Evolutionary conservation across 1,284 basidiomycete species (phyloP).

Genomic region (Singerocomus inundabilis): DNA sequence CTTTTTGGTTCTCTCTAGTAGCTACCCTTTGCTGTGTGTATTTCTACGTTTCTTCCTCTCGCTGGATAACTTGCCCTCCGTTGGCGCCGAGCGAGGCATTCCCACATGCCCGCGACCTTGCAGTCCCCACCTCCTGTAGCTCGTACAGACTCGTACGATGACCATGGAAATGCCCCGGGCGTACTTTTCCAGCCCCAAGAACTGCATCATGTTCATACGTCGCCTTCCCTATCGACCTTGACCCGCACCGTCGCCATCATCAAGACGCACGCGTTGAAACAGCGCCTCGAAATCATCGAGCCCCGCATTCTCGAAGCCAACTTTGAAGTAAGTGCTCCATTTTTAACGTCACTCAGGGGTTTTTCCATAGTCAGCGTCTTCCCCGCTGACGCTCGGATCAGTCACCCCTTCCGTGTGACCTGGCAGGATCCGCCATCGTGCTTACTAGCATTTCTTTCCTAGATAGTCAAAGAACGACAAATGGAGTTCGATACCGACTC

Average conservation of each 20-base stretch:
- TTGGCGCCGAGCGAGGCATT: constrained; percentile 13
- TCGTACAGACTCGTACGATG: constrained; percentile 18
- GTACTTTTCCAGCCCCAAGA: constrained; percentile 8
- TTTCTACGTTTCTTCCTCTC: constrained; percentile 5
- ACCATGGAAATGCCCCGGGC: constrained; percentile 4
- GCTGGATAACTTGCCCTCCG: neutral
- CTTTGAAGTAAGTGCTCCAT: constrained; percentile 61
- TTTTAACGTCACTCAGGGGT: constrained; percentile 9
- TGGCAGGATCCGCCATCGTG: constrained; percentile 16
- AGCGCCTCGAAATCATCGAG: constrained; percentile 76
- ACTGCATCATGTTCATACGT: constrained; percentile 1
- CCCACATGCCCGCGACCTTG: constrained; percentile 23
- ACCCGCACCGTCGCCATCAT: constrained; percentile 77
- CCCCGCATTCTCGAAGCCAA: constrained; percentile 69
- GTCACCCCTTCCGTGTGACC: constrained; percentile 7
- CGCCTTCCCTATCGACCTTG: constrained; percentile 20
- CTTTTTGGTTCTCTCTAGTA: constrained; percentile 10
- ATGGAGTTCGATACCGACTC: constrained; percentile 81
- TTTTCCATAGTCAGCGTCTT: neutral
- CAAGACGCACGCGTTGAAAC: constrained; percentile 67
- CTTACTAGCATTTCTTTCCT: constrained; percentile 12
- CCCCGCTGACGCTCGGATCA: neutral
- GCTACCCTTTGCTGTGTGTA: constrained; percentile 26
- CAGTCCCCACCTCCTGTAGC: constrained; percentile 15
- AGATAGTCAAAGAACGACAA: constrained; percentile 81